phyloP scores from a whole-genome alignment of 2,329 filamentous ascomycete genomes.

The Blastomyces percursus region DNA sequence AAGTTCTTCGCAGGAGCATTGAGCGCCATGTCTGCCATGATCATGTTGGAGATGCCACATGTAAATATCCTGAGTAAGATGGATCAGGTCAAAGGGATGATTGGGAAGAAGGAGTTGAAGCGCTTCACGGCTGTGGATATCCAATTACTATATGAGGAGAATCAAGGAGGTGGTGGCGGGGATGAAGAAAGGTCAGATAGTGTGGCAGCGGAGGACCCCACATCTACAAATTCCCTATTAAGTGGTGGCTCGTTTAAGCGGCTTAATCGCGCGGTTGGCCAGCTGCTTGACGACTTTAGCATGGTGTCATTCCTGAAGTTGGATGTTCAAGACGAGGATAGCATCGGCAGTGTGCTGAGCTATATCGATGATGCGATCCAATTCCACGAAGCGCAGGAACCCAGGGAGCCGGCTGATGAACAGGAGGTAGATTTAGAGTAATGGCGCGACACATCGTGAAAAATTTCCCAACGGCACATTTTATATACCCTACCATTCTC shows the following conservation, averaged over 20 bases:
- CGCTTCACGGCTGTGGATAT: conserved; percentile 81
- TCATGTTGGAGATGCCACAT: conserved; percentile 95
- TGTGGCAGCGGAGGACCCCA: conserved; percentile 49
- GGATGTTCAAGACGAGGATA: conserved; percentile 84
- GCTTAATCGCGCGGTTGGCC: conserved; percentile 77
- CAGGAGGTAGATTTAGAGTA: conserved; percentile 43
- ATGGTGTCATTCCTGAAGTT: conserved; percentile 94
- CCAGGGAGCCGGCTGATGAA: conserved; percentile 63
- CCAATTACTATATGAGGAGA: conserved; percentile 69
- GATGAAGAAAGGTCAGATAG: conserved; percentile 36
- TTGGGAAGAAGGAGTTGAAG: conserved; percentile 78
- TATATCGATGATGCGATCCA: conserved; percentile 93
- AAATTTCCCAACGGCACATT: background rate
- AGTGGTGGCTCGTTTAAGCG: conserved; percentile 68
- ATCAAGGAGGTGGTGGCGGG: conserved; percentile 19
- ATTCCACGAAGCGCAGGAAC: conserved; percentile 87
- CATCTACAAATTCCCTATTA: conserved; percentile 60
- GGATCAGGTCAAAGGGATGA: conserved; percentile 86
- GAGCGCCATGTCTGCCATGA: conserved; percentile 96
- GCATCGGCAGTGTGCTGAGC: conserved; percentile 70
- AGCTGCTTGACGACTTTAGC: conserved; percentile 91
- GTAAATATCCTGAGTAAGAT: conserved; percentile 96
- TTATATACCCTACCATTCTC: background rate
- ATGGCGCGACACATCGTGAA: background rate
- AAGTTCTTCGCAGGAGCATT: conserved; percentile 97